A percentile compares a stretch with the other conserved stretches of the same genome.
phyloP scores from a whole-genome alignment of 495 filamentous ascomycete genomes.

The Collariella sp. region DNA sequence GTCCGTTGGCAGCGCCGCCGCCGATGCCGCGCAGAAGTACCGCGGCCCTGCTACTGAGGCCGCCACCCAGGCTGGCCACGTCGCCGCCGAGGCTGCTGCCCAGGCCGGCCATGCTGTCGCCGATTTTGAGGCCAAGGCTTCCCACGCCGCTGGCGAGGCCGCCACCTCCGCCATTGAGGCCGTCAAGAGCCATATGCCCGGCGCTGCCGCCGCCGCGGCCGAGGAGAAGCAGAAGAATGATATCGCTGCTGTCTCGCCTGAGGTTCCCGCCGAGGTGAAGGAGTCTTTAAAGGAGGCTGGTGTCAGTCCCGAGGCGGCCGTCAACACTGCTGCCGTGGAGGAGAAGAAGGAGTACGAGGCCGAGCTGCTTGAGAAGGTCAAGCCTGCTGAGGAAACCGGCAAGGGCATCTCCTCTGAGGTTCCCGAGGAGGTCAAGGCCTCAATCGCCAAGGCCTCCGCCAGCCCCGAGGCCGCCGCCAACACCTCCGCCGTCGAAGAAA shows the following conservation, averaged over 20 bases:
- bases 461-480: conserved; percentile 64
- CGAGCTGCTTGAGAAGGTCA: conserved; percentile 49
- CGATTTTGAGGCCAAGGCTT: background rate
- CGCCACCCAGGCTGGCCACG: conserved; percentile 9
- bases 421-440: conserved; percentile 66
- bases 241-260: conserved; percentile 33
- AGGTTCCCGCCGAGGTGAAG: conserved; percentile 65
- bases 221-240: conserved; percentile 18
- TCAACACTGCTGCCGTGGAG: conserved; percentile 55
- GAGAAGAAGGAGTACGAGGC: conserved; percentile 72
- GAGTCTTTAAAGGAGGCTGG: conserved; percentile 60
- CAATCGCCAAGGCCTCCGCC: conserved; percentile 53
- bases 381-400: conserved; percentile 17
- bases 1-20: conserved; percentile 3
- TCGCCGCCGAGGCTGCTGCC: conserved; percentile 19
- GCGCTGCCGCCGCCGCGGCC: background rate
- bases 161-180: conserved; percentile 1
- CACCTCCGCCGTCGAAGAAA: conserved; percentile 61
- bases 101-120: conserved; percentile 7
- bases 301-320: conserved; percentile 60
- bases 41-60: conserved; percentile 7
- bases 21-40: background rate
- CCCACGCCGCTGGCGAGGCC: background rate
- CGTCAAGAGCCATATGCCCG: conserved; percentile 18
- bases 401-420: conserved; percentile 44